phyloP scores from a whole-genome alignment of 768 basidiomycete species.

The Pulveroboletus sp. region DNA sequence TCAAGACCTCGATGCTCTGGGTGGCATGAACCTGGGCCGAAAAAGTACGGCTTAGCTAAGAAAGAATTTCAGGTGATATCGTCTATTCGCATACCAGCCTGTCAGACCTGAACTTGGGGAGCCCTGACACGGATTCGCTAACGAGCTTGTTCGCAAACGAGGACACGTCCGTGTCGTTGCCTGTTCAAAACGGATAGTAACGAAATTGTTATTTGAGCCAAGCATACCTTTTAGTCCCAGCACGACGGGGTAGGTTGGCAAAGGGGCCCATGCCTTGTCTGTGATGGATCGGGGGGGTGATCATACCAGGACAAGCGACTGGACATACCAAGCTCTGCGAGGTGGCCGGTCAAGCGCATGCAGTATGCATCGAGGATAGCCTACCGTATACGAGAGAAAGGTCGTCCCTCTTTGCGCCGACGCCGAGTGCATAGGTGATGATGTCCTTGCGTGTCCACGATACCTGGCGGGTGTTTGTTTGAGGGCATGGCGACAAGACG shows the following conservation, averaged over 20 bases:
- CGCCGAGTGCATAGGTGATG: constrained; percentile 73
- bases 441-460: constrained; percentile 85
- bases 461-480: constrained; percentile 44
- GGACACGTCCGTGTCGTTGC: constrained; percentile 62
- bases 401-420: constrained; percentile 79
- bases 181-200: constrained; percentile 21
- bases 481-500: background rate
- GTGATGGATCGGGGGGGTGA: background rate
- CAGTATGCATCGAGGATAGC: constrained; percentile 8
- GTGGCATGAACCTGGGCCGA: constrained; percentile 67
- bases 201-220: background rate
- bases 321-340: constrained; percentile 50
- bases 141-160: constrained; percentile 53
- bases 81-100: constrained; percentile 54
- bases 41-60: background rate
- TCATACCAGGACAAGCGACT: background rate
- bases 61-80: background rate
- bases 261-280: constrained; percentile 70
- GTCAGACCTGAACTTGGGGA: constrained; percentile 71
- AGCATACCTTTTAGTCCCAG: constrained; percentile 62
- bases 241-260: constrained; percentile 87
- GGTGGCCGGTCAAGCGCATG: background rate
- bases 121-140: constrained; percentile 39
- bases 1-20: constrained; percentile 77
- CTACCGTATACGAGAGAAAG: constrained; percentile 69